A percentile compares a stretch with the other conserved stretches of the same genome.
Evolutionary conservation across 345 rosid species (phyloP).

Genomic region (Hirschfeldia incana): DNA sequence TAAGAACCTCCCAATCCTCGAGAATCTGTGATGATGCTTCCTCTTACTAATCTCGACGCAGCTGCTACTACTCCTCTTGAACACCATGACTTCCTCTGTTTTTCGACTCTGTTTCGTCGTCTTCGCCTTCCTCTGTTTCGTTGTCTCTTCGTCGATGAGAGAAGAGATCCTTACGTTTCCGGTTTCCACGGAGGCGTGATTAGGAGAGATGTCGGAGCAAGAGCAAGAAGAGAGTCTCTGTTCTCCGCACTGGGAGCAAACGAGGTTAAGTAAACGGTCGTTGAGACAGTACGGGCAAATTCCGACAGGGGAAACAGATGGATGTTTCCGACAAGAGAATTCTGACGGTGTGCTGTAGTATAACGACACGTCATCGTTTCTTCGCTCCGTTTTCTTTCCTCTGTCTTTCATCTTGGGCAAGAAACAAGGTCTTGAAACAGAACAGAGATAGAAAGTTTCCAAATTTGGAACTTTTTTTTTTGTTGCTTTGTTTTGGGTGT

Average conservation of each 20-base stretch:
- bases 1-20: conserved; percentile 74
- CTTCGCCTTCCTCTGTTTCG: conserved; percentile 40
- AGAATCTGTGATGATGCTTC: conserved; percentile 61
- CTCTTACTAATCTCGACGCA: conserved; percentile 84
- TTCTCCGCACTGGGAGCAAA: conserved; percentile 94
- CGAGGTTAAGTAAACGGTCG: conserved; percentile 80
- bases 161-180: conserved; percentile 86
- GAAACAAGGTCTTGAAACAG: conserved; percentile 2
- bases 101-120: conserved; percentile 37
- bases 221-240: conserved; percentile 93
- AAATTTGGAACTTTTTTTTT: neutral
- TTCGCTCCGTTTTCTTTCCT: conserved; percentile 62
- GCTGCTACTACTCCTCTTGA: conserved; percentile 83
- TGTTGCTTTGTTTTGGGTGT: neutral
- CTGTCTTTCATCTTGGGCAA: conserved; percentile 67
- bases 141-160: conserved; percentile 56
- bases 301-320: conserved; percentile 67
- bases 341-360: conserved; percentile 53
- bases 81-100: conserved; percentile 55
- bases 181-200: conserved; percentile 62
- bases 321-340: conserved; percentile 84
- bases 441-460: conserved; percentile 18
- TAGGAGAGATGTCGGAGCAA: conserved; percentile 78
- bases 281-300: conserved; percentile 83
- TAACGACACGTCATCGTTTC: conserved; percentile 40